phyloP scores from a whole-genome alignment of 129 eudicot genomes.

The Saposhnikovia divaricata region DNA sequence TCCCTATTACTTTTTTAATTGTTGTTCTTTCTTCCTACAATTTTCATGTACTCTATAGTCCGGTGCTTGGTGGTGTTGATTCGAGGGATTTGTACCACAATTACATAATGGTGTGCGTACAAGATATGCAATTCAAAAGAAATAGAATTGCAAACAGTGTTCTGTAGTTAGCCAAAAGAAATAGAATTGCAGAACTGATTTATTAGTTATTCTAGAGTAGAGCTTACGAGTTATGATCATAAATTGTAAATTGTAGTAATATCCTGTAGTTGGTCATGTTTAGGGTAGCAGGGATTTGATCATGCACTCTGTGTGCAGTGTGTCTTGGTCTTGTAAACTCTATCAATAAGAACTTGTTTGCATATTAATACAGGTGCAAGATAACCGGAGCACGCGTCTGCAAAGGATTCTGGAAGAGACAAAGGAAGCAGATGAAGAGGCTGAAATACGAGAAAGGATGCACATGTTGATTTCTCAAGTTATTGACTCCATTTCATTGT shows the following conservation, averaged over 20 bases:
- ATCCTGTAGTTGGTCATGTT: not conserved
- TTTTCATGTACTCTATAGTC: slow-evolving; percentile 31
- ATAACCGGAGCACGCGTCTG: slow-evolving; percentile 62
- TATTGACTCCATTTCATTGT: slow-evolving; percentile 51
- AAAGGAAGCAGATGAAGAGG: slow-evolving; percentile 78
- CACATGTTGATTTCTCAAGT: slow-evolving; percentile 59
- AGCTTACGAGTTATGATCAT: not conserved
- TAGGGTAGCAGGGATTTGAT: not conserved
- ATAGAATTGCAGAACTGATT: not conserved
- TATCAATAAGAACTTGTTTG: not conserved
- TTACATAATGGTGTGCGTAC: slow-evolving; percentile 84
- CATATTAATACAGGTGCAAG: slow-evolving; percentile 40
- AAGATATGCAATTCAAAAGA: slow-evolving; percentile 80
- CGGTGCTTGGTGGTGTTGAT: slow-evolving; percentile 64
- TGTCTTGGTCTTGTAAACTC: no score
- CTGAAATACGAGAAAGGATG: slow-evolving; percentile 86
- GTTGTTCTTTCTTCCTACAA: no score
- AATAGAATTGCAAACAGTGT: no score
- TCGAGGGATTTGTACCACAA: slow-evolving; percentile 61
- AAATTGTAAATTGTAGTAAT: not conserved
- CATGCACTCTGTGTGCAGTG: no score
- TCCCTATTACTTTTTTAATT: no score
- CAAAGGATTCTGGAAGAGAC: slow-evolving; percentile 89
- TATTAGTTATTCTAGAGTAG: not conserved
- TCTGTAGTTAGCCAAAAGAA: not conserved